Base-by-base conservation (phyloP, 225 moss, liverwort and hornwort species). In the Polytrichum formosum region DNA sequence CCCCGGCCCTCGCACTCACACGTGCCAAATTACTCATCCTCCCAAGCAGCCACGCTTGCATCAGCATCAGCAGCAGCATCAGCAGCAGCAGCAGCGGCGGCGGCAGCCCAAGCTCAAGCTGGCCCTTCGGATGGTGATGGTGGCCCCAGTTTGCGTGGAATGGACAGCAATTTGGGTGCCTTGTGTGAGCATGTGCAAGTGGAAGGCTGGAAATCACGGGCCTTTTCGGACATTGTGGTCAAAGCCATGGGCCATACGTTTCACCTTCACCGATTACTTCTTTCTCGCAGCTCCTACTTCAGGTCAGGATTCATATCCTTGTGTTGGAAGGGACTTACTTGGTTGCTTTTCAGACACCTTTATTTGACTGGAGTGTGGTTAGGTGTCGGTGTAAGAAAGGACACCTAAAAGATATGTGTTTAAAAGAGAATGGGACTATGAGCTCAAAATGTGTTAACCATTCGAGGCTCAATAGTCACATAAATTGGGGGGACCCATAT, bases 221-320 rank as follows among this genome's bases (percentile, higher is more conserved):
- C 84, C 30, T 84, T 84, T 54, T 84, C 84, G 5, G 84, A 84
- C 75, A 84, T 84, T 70, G 80, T 84, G 37, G 84, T 81, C 16
- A 82, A 79, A 58, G 77, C 81, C 26, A 84, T 87, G 87, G 87
- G 87, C 20, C 79, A 79, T 63, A 79, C 81, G 31, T 87, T 87
- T 19, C 81, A 87, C 53, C 67, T 87, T 58, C 87, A 87, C 68
- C 87, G 87, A 64, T 73, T 87, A 55, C 79, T 87, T 75, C 87
- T 87, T 73, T 87, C 87, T 63, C 84, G 87, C 46, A 87, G 87
- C 68, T 87, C 84, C 26, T 87, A 75, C 63, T 87, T 87, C 73
- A 84, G 87, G 87, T 87, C 56, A 78, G 72, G 35, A 63, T 74
- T 58, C 25, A 26, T 23, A 1, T 26, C 26, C 26, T 33, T 46